Conservation (phyloP, 768 basidiomycete species). For the Suillus clintonianus region DNA sequence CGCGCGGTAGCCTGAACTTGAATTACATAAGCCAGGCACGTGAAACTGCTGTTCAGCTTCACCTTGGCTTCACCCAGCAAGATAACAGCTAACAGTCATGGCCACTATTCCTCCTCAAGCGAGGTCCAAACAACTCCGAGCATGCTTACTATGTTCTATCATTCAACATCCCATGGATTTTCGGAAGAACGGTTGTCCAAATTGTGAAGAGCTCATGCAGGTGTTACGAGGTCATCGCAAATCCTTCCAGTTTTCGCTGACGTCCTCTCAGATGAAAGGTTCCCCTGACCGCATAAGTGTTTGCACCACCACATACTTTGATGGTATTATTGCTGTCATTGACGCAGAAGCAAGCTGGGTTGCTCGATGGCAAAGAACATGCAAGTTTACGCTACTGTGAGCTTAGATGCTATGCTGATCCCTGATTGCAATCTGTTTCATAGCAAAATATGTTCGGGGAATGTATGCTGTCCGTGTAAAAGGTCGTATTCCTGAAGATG, state of each 20-base stretch:
- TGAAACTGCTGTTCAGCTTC: background rate
- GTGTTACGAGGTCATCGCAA: conserved; percentile 38
- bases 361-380: conserved; percentile 91
- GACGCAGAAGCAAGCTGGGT: conserved; percentile 93
- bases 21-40: conserved; percentile 12
- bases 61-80: background rate
- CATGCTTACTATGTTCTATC: conserved; percentile 92
- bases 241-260: background rate
- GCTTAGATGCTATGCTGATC: background rate
- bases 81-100: conserved; percentile 16
- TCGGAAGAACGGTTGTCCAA: conserved; percentile 85
- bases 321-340: conserved; percentile 87
- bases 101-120: conserved; percentile 59
- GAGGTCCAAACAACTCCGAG: conserved; percentile 76
- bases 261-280: conserved; percentile 72
- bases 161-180: conserved; percentile 86
- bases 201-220: conserved; percentile 95
- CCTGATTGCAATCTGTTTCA: conserved; percentile 9
- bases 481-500: conserved; percentile 82
- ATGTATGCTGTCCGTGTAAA: conserved; percentile 92
- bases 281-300: conserved; percentile 77
- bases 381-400: conserved; percentile 47
- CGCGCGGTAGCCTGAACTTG: conserved; percentile 9
- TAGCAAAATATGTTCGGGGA: conserved; percentile 88
- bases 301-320: conserved; percentile 92